These are phyloP conservation scores for Diospyros lotus DNA, from an alignment of 148 eudicot species.

Conservation along the genomic window DNA sequence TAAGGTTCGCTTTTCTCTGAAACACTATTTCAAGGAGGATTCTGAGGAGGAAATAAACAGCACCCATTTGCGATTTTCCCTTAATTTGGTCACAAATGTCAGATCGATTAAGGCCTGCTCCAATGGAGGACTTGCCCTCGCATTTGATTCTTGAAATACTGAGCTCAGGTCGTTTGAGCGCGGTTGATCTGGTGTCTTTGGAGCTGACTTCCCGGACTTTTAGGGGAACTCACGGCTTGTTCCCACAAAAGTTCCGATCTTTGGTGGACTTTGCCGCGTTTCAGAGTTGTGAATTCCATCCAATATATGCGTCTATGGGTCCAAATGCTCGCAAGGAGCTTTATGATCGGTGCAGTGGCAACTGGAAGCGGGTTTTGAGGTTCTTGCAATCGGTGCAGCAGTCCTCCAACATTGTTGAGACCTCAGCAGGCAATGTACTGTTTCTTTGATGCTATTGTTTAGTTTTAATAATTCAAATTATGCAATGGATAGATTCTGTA, in stretches of 20 bases:
- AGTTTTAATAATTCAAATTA: neutral
- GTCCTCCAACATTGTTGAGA: conserved; percentile 66
- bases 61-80: neutral
- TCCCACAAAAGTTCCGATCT: conserved; percentile 52
- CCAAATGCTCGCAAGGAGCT: conserved; percentile 35
- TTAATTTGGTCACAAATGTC: conserved; percentile 32
- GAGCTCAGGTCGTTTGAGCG: conserved; percentile 63
- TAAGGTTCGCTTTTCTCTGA: neutral
- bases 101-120: conserved; percentile 31
- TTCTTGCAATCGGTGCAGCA: conserved; percentile 82
- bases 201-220: conserved; percentile 61
- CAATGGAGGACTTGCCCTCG: conserved; percentile 64
- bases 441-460: conserved; percentile 15
- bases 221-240: conserved; percentile 47
- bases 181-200: conserved; percentile 61
- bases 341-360: conserved; percentile 50
- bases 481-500: no score
- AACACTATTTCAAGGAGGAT: neutral
- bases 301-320: conserved; percentile 41
- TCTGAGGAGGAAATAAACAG: neutral
- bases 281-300: conserved; percentile 58
- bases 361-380: conserved; percentile 86
- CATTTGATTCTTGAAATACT: conserved; percentile 77
- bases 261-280: conserved; percentile 76
- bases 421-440: conserved; percentile 85